These are phyloP conservation scores for Phytomonas sp. DNA, from an alignment of 208 protist species.

Conservation along the genomic window DNA sequence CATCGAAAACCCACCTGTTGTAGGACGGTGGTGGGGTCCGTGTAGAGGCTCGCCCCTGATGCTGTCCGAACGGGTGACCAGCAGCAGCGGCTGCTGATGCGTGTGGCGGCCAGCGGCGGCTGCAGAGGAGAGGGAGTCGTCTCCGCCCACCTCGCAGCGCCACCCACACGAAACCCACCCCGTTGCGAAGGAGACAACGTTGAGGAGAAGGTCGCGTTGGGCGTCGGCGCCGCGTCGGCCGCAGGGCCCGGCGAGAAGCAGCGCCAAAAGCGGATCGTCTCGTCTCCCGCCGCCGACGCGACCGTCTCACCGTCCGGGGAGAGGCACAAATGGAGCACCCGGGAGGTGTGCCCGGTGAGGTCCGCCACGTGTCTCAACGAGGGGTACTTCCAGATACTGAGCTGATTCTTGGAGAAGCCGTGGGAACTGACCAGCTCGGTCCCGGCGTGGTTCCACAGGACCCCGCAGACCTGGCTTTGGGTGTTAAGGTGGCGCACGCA, in stretches of 20 bases:
- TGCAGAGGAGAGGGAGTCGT: not conserved
- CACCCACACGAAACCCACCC: not conserved
- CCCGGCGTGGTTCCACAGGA: slow-evolving; percentile 93
- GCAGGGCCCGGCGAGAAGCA: slow-evolving; percentile 54
- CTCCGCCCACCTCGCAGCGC: not conserved
- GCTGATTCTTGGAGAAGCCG: slow-evolving; percentile 97
- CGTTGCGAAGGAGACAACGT: not conserved
- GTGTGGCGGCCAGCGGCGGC: not conserved
- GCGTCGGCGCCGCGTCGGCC: not conserved
- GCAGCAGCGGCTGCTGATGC: not conserved
- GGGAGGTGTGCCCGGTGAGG: slow-evolving; percentile 95
- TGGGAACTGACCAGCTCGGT: slow-evolving; percentile 98
- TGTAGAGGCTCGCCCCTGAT: too few relatives aligned
- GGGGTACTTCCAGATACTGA: slow-evolving; percentile 99
- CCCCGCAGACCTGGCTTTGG: slow-evolving; percentile 94
- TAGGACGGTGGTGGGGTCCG: too few relatives aligned
- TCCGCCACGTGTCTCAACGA: slow-evolving; percentile 95
- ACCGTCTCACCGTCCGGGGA: slow-evolving; percentile 96
- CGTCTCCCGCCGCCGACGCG: slow-evolving; percentile 96
- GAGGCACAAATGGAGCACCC: slow-evolving; percentile 97
- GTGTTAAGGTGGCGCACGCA: slow-evolving; percentile 94
- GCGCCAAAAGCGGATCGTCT: slow-evolving; percentile 96
- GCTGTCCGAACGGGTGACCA: too few relatives aligned
- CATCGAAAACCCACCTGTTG: too few relatives aligned
- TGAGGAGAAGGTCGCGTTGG: not conserved